Percentiles rank a stretch among this genome's conserved stretches.
Conservation (phyloP, 2,329 filamentous ascomycete species). For the Clonostachys solani region DNA sequence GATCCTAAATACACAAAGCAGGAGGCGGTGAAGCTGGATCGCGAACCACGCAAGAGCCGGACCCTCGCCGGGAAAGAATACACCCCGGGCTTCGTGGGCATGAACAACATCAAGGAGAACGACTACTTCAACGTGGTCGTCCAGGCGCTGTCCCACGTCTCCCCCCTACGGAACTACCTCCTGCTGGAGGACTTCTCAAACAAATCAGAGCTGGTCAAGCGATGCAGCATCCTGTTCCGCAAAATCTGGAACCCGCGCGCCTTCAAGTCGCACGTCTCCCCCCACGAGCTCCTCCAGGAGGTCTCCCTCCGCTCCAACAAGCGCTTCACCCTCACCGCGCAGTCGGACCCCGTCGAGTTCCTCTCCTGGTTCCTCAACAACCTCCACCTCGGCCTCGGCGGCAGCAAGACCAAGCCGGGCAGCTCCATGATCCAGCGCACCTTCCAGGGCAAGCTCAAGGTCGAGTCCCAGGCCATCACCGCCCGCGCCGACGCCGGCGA, state of each 20-base stretch:
- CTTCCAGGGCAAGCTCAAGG: conserved; percentile 88
- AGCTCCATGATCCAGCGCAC: conserved; percentile 86
- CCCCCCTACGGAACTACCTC: conserved; percentile 86
- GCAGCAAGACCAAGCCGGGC: conserved; percentile 79
- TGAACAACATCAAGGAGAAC: conserved; percentile 99
- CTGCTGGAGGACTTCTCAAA: conserved; percentile 77
- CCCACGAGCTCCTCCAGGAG: conserved; percentile 94
- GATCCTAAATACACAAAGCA: conserved; percentile 80
- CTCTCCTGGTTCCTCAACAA: conserved; percentile 97
- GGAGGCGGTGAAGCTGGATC: conserved; percentile 79
- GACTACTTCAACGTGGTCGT: conserved; percentile 97
- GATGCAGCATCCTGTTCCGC: conserved; percentile 84
- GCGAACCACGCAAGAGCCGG: conserved; percentile 56
- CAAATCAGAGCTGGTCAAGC: conserved; percentile 74
- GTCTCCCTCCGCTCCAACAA: conserved; percentile 87
- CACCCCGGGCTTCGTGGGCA: conserved; percentile 89
- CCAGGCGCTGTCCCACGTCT: conserved; percentile 85
- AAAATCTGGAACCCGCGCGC: conserved; percentile 98
- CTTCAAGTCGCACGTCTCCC: conserved; percentile 95
- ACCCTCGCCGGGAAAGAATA: conserved; percentile 83
- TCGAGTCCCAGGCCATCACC: conserved; percentile 91
- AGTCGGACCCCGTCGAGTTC: conserved; percentile 95
- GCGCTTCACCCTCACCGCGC: conserved; percentile 83
- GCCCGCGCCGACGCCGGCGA: conserved; percentile 85
- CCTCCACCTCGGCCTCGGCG: conserved; percentile 85